phyloP scores from a whole-genome alignment of 169 alveolate genomes.

The Eimeria sp. region DNA sequence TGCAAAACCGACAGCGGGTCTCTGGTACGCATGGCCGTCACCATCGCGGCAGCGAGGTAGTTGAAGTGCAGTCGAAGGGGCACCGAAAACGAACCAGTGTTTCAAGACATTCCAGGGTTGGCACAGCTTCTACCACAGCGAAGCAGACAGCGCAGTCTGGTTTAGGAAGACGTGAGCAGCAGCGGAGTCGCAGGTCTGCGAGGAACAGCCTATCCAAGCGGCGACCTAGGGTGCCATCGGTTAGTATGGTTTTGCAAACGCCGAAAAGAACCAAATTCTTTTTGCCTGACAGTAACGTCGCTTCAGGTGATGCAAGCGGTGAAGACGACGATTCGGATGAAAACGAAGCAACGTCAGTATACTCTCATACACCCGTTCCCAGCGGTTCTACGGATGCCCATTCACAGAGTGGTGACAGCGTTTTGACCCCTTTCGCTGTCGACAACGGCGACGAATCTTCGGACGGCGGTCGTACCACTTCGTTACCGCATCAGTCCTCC shows the following conservation, averaged over 20 bases:
- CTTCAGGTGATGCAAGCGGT: constrained; percentile 27
- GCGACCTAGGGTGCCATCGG: background rate
- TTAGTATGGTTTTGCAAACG: background rate
- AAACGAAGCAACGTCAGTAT: background rate
- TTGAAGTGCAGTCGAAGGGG: background rate
- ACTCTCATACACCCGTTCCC: background rate
- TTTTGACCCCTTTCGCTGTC: background rate
- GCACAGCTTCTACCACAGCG: background rate
- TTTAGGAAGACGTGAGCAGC: background rate
- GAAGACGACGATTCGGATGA: constrained; percentile 33
- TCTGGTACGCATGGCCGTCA: background rate
- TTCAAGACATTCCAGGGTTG: background rate
- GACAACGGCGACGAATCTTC: constrained; percentile 6
- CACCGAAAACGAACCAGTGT: constrained; percentile 11
- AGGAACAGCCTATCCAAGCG: constrained; percentile 2
- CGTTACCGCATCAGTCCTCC: background rate
- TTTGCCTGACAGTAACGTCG: constrained; percentile 12
- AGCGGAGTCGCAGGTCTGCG: background rate
- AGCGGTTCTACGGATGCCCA: background rate
- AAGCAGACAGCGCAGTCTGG: background rate
- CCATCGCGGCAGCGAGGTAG: constrained; percentile 50
- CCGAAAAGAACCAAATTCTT: background rate
- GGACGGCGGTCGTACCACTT: background rate
- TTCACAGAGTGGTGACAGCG: constrained; percentile 8
- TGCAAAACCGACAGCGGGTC: constrained; percentile 3